Base-by-base conservation (phyloP, 257 asterid species). In the Plectranthus barbatus region DNA sequence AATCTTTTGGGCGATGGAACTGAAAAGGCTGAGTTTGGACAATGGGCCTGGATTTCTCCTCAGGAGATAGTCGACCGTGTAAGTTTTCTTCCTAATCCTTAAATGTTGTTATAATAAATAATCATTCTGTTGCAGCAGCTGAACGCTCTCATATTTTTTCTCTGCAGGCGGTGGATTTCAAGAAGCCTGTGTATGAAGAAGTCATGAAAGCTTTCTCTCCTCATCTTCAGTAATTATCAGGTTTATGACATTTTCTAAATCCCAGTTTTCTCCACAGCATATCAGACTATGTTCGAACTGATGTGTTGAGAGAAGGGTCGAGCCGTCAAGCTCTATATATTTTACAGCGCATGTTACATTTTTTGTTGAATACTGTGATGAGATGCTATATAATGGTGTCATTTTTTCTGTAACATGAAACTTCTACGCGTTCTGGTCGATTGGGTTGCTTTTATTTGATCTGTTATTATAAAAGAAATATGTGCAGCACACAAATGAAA, bases 1-100 rank as follows among this genome's bases (percentile, higher is more conserved):
- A 86, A 92, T 79, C 97, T 92, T 56, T 73, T 83, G 79, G 99
- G 99, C 0, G 96, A 92, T 64, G 99, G 99, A 14, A 85, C 90
- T 3, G 97, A 89, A 80, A 92, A 89, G 77, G 70, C 99, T 1
- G 97, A 92, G 81, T 92, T 92, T 62, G 97, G 96, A 72, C 86
- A 85, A 51, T 92, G 99, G 99, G 78, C 88, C 9, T 92, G 99
- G 99, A 74, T 85, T 73, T 79, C 95, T 10, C 88, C 97, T 0
- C 88, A 89, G 74, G 81, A 89, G 80, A 62, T 86, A 68, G 66
- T 89, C 65, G 78, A 86, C 56, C 86, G 49, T 37, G 98, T 86
- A 23, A 77, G 84, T 79, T 56, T 56, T 34, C 59, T 51, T 36
- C 46, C 23, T 39, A 24, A 42, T 34, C 45, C 59, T 47, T 62